A percentile compares a stretch with the other conserved stretches of the same genome.
Evolutionary conservation across 352 stramenopile genomes (phyloP).

Genomic region (Phytopythium helicoides): DNA sequence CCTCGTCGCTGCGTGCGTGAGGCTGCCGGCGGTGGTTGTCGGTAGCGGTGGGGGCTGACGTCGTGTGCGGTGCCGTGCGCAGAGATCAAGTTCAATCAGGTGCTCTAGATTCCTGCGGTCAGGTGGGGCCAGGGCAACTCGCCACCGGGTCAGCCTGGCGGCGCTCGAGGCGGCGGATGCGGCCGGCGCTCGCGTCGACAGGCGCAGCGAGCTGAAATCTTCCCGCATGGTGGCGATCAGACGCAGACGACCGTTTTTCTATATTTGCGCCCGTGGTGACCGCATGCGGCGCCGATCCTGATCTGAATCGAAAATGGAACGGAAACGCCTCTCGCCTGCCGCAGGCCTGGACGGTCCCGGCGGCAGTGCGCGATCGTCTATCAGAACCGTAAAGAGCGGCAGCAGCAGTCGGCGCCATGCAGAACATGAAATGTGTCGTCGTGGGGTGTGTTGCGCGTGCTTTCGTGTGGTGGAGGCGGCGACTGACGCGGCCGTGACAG

Average conservation of each 20-base stretch:
- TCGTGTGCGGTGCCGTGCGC: slow-evolving; percentile 2
- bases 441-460: slow-evolving; percentile 54
- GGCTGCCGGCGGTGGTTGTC: background rate
- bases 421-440: slow-evolving; percentile 96
- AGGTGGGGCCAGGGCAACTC: background rate
- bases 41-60: slow-evolving; percentile 4
- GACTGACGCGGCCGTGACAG: no score
- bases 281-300: no score
- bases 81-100: slow-evolving; percentile 78
- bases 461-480: no score
- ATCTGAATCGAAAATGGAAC: slow-evolving; percentile 42
- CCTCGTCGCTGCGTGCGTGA: slow-evolving; percentile 63
- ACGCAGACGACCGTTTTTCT: slow-evolving; percentile 6
- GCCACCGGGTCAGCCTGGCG: no score
- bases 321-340: slow-evolving; percentile 21
- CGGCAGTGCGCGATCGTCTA: no score
- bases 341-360: no score
- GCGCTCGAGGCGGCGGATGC: no score
- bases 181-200: background rate
- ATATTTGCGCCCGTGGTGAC: slow-evolving; percentile 14
- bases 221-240: background rate
- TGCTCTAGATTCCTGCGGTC: slow-evolving; percentile 20
- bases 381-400: no score
- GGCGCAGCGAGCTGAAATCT: background rate
- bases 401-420: slow-evolving; percentile 50